Evolutionary conservation across 805 yeast species (phyloP).

Genomic region (Lipomyces starkeyi): DNA sequence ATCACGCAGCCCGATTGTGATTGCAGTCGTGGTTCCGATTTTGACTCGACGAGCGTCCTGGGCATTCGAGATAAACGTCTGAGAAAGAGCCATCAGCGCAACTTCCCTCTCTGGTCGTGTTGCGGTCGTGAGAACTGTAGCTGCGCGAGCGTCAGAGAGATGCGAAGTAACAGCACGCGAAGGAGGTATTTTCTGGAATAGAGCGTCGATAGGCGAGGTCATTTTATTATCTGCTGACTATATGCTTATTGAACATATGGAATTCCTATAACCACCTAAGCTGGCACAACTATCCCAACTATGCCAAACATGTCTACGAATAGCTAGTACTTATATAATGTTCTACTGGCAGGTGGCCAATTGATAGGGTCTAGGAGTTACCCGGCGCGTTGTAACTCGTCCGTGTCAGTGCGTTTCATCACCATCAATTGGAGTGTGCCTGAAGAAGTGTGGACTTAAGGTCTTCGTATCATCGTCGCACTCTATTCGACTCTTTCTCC

Average conservation of each 20-base stretch:
- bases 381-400: neutral
- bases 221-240: neutral
- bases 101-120: slow-evolving; percentile 3
- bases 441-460: neutral
- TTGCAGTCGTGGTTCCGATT: slow-evolving; percentile 31
- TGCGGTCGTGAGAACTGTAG: slow-evolving; percentile 33
- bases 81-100: slow-evolving; percentile 21
- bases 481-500: neutral
- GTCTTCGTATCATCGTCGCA: neutral
- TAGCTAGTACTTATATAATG: neutral
- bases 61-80: slow-evolving; percentile 25
- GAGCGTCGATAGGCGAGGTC: slow-evolving; percentile 16
- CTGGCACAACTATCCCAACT: no score
- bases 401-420: slow-evolving; percentile 6
- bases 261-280: no score
- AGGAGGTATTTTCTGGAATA: slow-evolving; percentile 8
- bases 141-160: slow-evolving; percentile 36
- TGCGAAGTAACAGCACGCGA: slow-evolving; percentile 18
- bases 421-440: neutral
- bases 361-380: neutral
- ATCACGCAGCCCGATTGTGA: slow-evolving; percentile 26
- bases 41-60: slow-evolving; percentile 34
- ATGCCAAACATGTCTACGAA: neutral
- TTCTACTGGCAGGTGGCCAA: neutral
- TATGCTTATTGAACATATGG: neutral